Percentiles rank a stretch among this genome's conserved stretches.
These are phyloP conservation scores for Entelexis sorbosivorans DNA, from an alignment of 1,139 yeast genomes.

Conservation along the genomic window DNA sequence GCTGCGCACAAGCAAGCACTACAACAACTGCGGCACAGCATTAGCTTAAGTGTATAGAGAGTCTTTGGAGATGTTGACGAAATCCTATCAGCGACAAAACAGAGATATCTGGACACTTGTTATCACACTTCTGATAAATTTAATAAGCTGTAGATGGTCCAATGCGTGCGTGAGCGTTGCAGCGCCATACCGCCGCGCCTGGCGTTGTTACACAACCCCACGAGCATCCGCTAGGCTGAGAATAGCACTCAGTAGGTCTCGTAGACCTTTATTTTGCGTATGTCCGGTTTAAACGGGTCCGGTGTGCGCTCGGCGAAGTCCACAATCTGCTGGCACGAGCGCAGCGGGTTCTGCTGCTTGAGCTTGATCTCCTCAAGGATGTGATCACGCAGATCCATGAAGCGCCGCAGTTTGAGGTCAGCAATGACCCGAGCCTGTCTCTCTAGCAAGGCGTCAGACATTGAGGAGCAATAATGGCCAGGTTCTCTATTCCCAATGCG, in stretches of 20 bases:
- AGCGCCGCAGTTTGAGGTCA: constrained; percentile 5
- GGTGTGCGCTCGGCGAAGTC: constrained; percentile 1
- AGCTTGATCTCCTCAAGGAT: constrained; percentile 10
- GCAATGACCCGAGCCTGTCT: constrained; percentile 14
- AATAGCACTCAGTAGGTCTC: background rate
- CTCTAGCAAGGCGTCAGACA: constrained; percentile 2
- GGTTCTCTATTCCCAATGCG: background rate
- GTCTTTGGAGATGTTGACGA: too few species aligned
- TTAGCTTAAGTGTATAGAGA: too few species aligned
- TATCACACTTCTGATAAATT: too few species aligned
- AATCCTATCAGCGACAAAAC: too few species aligned
- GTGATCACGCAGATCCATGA: constrained; percentile 2
- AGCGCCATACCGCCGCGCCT: too few species aligned
- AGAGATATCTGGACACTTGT: too few species aligned
- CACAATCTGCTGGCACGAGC: constrained; percentile 7
- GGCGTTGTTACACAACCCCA: too few species aligned
- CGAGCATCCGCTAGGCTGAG: too few species aligned
- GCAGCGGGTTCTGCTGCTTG: constrained; percentile 10
- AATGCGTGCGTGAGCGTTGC: too few species aligned
- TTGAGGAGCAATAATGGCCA: background rate
- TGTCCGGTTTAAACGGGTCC: constrained; percentile 13
- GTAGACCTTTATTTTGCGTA: constrained; percentile 3
- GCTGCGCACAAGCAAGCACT: too few species aligned
- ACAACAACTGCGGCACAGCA: too few species aligned
- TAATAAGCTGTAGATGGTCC: too few species aligned